Evolutionary conservation across 2,329 filamentous ascomycete species (phyloP).

Genomic region (Nemania sp.): DNA sequence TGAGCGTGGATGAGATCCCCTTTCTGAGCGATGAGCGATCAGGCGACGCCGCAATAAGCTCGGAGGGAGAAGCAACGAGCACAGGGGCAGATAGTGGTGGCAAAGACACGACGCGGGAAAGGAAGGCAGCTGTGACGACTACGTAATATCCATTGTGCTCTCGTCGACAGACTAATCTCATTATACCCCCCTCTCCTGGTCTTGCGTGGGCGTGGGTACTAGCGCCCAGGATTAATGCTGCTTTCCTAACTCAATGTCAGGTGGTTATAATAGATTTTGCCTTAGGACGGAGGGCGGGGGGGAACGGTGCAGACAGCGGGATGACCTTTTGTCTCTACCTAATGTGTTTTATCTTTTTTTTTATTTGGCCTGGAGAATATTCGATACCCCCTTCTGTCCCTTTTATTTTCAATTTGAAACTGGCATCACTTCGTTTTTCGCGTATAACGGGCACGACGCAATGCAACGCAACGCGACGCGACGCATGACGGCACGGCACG

Average conservation of each 20-base stretch:
- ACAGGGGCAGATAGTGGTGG: slow-evolving; percentile 51
- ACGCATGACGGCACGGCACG: not conserved
- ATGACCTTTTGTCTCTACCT: not conserved
- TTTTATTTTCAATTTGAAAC: not conserved
- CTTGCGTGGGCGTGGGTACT: not conserved
- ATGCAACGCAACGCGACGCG: not conserved
- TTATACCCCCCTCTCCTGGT: not conserved
- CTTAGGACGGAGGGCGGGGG: not conserved
- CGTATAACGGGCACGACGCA: not conserved
- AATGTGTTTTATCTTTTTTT: not conserved
- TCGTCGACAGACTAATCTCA: not conserved
- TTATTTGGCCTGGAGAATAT: slow-evolving; percentile 1
- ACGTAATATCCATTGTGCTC: not conserved
- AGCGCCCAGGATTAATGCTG: not conserved
- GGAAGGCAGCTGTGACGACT: slow-evolving; percentile 44
- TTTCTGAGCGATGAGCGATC: slow-evolving; percentile 55
- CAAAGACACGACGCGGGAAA: slow-evolving; percentile 53
- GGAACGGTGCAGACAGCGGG: not conserved
- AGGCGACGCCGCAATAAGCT: slow-evolving; percentile 13
- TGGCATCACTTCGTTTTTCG: not conserved
- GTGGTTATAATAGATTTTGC: not conserved
- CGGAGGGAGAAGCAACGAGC: slow-evolving; percentile 33
- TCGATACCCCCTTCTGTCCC: slow-evolving; percentile 21
- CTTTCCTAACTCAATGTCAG: not conserved
- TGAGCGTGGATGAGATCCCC: slow-evolving; percentile 60